phyloP scores from a whole-genome alignment of 202 grass and related monocot species.

The Alloteropsis angusta region DNA sequence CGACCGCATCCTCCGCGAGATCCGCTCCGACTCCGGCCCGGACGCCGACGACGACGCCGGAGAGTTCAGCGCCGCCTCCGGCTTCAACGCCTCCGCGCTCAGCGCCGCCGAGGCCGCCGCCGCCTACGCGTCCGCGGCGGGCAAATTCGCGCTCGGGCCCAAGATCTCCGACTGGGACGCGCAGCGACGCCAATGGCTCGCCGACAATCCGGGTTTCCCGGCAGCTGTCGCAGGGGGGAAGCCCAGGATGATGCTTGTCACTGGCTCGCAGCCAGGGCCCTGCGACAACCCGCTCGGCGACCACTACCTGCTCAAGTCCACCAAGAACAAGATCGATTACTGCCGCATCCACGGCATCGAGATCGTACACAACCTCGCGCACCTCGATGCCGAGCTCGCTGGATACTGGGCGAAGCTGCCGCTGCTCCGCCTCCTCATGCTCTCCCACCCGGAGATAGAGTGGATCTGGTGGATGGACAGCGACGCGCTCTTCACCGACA shows the following conservation, averaged over 20 bases:
- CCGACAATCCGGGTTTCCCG: conserved; percentile 55
- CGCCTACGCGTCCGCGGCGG: conserved; percentile 6
- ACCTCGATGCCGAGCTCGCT: conserved; percentile 72
- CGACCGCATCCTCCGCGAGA: conserved; percentile 87
- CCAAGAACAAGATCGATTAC: conserved; percentile 98
- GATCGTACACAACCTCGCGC: conserved; percentile 88
- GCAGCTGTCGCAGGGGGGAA: conserved; percentile 34
- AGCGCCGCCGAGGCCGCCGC: conserved; percentile 26
- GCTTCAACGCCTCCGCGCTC: conserved; percentile 23
- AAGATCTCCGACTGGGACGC: conserved; percentile 75
- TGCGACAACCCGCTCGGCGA: conserved; percentile 91
- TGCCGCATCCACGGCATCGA: conserved; percentile 86
- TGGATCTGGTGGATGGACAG: conserved; percentile 99
- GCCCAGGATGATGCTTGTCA: conserved; percentile 73
- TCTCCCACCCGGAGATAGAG: conserved; percentile 89
- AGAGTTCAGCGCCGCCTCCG: not conserved
- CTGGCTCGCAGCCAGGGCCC: conserved; percentile 84
- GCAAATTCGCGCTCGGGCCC: conserved; percentile 56
- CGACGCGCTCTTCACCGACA: conserved; percentile 94
- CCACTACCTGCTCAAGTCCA: conserved; percentile 87
- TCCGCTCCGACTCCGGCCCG: conserved; percentile 69
- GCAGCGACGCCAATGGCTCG: conserved; percentile 62
- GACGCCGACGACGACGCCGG: conserved; percentile 9
- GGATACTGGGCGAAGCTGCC: conserved; percentile 96
- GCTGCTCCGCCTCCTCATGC: conserved; percentile 76